phyloP scores from a whole-genome alignment of 2,329 filamentous ascomycete species.

The Ceratocystis alfenasii region DNA sequence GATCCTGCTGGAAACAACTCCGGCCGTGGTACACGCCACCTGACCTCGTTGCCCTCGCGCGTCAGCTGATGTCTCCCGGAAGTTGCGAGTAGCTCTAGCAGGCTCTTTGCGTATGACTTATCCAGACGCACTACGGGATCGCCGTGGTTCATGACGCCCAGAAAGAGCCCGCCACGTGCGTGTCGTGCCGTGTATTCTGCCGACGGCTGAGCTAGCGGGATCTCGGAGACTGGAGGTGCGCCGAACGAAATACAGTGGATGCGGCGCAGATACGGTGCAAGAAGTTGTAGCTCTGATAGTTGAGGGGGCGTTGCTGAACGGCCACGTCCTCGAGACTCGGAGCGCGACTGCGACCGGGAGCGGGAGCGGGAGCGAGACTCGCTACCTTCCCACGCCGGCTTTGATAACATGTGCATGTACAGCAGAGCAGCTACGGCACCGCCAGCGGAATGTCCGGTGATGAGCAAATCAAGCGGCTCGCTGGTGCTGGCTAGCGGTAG shows the following conservation, averaged over 20 bases:
- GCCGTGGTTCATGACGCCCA: conserved; percentile 74
- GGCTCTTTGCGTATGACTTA: conserved; percentile 58
- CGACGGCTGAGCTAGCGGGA: conserved; percentile 42
- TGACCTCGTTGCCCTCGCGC: neutral
- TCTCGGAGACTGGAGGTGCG: conserved; percentile 62
- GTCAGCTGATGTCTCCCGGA: conserved; percentile 34
- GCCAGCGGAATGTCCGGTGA: conserved; percentile 78
- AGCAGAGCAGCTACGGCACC: conserved; percentile 71
- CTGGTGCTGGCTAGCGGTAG: conserved; percentile 27
- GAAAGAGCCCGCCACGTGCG: conserved; percentile 45
- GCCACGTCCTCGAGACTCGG: conserved; percentile 33
- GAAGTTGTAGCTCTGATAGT: conserved; percentile 43
- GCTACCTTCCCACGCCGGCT: conserved; percentile 26
- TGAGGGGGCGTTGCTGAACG: neutral
- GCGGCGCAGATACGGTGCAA: conserved; percentile 61
- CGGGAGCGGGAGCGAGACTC: conserved; percentile 40
- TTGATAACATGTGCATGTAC: conserved; percentile 68
- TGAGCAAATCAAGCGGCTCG: conserved; percentile 56
- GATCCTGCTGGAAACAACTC: conserved; percentile 59
- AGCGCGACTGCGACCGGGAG: conserved; percentile 45
- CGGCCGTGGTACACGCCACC: conserved; percentile 54
- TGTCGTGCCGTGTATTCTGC: conserved; percentile 38
- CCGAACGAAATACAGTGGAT: conserved; percentile 80
- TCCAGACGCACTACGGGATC: conserved; percentile 71
- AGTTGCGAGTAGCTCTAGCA: conserved; percentile 58